Evolutionary conservation across 768 basidiomycete genomes (phyloP), one percentile per base, ranked within the genome.

Genomic region (Tulasnella sp.): DNA sequence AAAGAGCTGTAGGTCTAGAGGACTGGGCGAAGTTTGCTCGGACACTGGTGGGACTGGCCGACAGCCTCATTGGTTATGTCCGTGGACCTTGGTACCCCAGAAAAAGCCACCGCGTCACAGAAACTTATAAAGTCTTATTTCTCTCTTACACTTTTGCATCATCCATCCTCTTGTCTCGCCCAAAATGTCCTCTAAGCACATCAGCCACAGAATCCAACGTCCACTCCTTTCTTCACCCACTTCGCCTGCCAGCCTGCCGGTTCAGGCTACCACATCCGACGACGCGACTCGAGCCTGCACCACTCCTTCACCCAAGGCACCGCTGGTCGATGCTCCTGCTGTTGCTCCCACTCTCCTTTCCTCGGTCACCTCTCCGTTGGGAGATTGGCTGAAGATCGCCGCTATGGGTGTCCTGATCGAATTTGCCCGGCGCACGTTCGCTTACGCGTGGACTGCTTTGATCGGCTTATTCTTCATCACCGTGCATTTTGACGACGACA

Each of bases 401-500:
- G 34, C 37, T 22, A 35, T 64, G 63, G 63, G 63, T 19, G 63
- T 39, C n/a, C 16, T 64, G 5, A 39, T 64, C 5, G 64, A 65
- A 29, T 65, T 65, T 34, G 64, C 64, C 39, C 64, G 64, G 29
- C 34, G 64, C 19, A 40, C 35, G 22, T 65, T 65, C 64, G 35
- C 64, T 40, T 36, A 5, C 19, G 35, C 19, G 19, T 73, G 72
- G 72, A 68, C 32, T 32, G 65, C 72, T 26, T 68, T 73, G 36
- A 19, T 73, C 44, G 66, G 59, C 11, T 17, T 89, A 0, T 90
- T 90, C 84, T 94, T 93, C 87, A 86, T 94, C 67, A 94, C 92
- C 17, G 92, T 92, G 9, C 90, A 93, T 80, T 94, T 94, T 82
- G 90, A 88, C 75, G 92, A 94, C 81, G 92, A 94, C 66, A 64